phyloP scores from a whole-genome alignment of 106 monocot genomes.

The Dactylorhiza incarnata region DNA sequence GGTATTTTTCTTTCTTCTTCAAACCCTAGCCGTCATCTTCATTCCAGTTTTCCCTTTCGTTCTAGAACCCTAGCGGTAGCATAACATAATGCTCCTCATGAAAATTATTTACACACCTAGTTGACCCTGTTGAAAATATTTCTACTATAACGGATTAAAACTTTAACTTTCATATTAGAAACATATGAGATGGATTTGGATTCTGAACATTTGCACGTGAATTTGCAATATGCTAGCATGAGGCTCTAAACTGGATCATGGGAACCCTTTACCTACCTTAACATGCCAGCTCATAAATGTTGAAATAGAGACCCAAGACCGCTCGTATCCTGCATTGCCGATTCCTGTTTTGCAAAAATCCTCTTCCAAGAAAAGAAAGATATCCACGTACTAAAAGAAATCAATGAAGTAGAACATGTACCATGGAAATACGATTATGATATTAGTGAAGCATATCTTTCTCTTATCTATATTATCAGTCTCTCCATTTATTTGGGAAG shows the following conservation, averaged over 20 bases:
- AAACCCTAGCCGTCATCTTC: no score
- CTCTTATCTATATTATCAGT: not conserved
- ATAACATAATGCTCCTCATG: not conserved
- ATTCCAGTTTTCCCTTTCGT: no score
- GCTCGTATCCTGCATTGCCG: not conserved
- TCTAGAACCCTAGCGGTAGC: no score
- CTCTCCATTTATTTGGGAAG: not conserved
- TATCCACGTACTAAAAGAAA: not conserved
- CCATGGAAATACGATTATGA: not conserved
- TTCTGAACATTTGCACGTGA: not conserved
- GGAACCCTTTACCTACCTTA: no score
- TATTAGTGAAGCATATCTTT: not conserved
- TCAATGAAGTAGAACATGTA: not conserved
- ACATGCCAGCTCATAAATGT: not conserved
- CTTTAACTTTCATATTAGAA: not conserved
- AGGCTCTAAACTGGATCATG: not conserved
- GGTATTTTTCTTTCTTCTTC: no score
- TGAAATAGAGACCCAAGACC: not conserved
- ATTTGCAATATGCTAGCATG: not conserved
- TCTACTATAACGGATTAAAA: not conserved
- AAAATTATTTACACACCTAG: not conserved
- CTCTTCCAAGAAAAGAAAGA: not conserved
- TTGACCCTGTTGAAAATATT: not conserved
- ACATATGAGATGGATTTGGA: not conserved
- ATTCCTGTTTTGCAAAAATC: not conserved